Evolutionary conservation across 2,329 filamentous ascomycete species (phyloP).

Genomic region (Phialophora expanda): DNA sequence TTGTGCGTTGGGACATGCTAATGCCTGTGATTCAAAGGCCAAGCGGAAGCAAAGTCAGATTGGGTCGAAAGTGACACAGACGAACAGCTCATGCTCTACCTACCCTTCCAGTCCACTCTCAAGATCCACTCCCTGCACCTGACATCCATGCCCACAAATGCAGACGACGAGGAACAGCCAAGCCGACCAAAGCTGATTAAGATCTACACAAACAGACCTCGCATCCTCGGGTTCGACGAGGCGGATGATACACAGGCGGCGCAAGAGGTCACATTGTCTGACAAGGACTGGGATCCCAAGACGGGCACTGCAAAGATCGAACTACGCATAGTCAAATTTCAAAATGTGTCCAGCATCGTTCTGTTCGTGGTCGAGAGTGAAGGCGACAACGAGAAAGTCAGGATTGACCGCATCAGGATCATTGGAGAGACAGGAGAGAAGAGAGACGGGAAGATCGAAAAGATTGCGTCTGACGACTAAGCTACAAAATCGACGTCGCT

Average conservation of each 20-base stretch:
- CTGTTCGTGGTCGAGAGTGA: constrained; percentile 89
- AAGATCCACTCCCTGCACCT: constrained; percentile 89
- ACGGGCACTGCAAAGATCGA: constrained; percentile 74
- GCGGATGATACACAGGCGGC: constrained; percentile 83
- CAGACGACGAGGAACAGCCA: constrained; percentile 68
- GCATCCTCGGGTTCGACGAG: constrained; percentile 93
- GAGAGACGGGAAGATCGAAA: constrained; percentile 91
- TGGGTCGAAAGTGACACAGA: constrained; percentile 97
- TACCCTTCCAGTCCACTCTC: constrained; percentile 83
- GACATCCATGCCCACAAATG: constrained; percentile 72
- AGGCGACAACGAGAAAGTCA: constrained; percentile 80
- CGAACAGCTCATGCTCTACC: constrained; percentile 91
- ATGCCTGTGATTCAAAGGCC: constrained; percentile 46
- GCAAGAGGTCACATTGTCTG: constrained; percentile 75
- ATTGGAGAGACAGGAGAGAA: constrained; percentile 92
- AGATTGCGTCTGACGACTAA: constrained; percentile 74
- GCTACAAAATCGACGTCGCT: background rate
- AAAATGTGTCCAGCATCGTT: constrained; percentile 85
- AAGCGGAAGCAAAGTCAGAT: constrained; percentile 66
- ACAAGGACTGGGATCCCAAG: constrained; percentile 76
- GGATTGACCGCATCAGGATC: constrained; percentile 66
- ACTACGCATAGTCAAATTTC: constrained; percentile 95
- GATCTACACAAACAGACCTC: constrained; percentile 84
- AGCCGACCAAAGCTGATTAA: constrained; percentile 83
- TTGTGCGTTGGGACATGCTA: constrained; percentile 83